Evolutionary conservation across 768 basidiomycete species (phyloP).

Genomic region (Pleurotus citrinopileatus): DNA sequence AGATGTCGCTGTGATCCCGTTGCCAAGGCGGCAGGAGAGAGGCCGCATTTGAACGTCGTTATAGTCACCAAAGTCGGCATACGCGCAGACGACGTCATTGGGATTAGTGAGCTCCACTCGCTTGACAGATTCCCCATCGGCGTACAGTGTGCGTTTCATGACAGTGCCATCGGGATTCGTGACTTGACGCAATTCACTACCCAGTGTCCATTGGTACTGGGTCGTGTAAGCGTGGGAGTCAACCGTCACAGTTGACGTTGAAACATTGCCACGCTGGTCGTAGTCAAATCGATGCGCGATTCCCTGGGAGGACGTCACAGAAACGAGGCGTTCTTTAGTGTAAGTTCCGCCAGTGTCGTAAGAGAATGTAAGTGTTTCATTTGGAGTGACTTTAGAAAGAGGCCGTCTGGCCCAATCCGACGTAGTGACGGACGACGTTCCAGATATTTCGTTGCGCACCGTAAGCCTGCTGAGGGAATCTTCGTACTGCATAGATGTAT

Average conservation of each 20-base stretch:
- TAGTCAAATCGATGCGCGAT: neutral
- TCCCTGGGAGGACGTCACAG: neutral
- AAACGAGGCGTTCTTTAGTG: neutral
- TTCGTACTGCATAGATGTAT: neutral
- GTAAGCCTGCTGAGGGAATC: neutral
- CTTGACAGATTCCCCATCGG: neutral
- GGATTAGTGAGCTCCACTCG: neutral
- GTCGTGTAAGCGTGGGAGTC: neutral
- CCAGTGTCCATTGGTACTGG: neutral
- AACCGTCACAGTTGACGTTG: neutral
- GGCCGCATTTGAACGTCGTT: neutral
- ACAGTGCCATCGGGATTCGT: neutral
- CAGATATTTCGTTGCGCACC: neutral
- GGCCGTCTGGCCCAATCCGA: neutral
- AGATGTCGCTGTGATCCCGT: neutral
- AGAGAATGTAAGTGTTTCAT: neutral
- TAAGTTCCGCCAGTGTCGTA: neutral
- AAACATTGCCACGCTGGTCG: neutral
- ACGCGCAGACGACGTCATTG: neutral
- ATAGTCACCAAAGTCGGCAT: neutral
- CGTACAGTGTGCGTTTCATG: neutral
- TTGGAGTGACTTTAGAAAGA: neutral
- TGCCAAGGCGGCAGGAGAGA: neutral
- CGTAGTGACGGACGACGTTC: neutral
- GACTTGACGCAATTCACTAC: neutral